These are phyloP conservation scores for Porpolomopsis calyptriformis DNA, from an alignment of 768 basidiomycete genomes.

Conservation along the genomic window DNA sequence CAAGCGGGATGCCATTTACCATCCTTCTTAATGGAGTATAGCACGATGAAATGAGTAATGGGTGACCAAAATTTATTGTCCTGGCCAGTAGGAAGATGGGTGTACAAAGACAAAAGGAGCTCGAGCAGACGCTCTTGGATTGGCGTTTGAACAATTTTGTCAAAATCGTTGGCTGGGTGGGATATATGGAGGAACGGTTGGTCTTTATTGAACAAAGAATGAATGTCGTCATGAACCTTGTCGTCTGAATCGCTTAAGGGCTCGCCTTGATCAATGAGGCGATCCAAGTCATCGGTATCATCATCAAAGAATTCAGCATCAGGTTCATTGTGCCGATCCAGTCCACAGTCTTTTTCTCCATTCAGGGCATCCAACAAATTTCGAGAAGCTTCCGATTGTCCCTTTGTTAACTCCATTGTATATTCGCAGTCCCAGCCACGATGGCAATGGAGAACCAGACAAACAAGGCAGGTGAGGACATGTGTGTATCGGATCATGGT, in stretches of 20 bases:
- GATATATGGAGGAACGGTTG: neutral
- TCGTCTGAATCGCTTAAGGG: neutral
- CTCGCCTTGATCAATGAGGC: neutral
- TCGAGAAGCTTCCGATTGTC: neutral
- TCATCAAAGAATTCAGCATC: neutral
- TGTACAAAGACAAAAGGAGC: slow-evolving; percentile 1
- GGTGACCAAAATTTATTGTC: slow-evolving; percentile 2
- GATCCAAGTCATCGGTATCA: neutral
- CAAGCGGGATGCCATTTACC: neutral
- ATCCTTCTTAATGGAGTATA: neutral
- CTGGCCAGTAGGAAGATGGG: neutral
- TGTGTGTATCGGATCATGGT: neutral
- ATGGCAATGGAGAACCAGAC: neutral
- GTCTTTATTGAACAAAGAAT: neutral
- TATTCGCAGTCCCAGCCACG: slow-evolving; percentile 2
- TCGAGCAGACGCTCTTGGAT: slow-evolving; percentile 1
- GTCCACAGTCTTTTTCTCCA: neutral
- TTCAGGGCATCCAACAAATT: neutral
- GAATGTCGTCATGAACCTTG: neutral
- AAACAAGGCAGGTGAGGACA: neutral
- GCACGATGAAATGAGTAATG: neutral
- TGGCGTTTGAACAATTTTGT: neutral
- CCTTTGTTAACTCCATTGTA: neutral
- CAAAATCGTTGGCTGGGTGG: neutral
- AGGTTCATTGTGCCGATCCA: neutral